phyloP scores from a whole-genome alignment of 176 grass and related monocot species.

The Paspalum notatum region DNA sequence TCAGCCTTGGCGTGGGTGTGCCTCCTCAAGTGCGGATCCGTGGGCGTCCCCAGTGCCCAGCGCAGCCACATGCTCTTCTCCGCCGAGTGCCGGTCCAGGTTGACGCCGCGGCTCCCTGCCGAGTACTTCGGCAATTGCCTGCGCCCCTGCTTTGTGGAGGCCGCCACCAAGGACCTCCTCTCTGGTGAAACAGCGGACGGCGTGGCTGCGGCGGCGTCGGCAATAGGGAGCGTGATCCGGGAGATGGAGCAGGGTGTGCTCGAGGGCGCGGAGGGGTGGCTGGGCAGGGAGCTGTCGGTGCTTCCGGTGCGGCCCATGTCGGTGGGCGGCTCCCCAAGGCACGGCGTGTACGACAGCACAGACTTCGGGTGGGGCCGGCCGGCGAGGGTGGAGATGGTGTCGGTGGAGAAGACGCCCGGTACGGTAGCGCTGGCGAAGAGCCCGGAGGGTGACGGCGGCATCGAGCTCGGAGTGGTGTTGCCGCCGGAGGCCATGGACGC shows the following conservation, averaged over 20 bases:
- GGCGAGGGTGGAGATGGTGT: conserved; percentile 60
- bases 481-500: conserved; percentile 41
- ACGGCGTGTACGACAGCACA: conserved; percentile 30
- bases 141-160: conserved; percentile 47
- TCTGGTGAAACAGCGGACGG: conserved; percentile 3
- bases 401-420: conserved; percentile 54
- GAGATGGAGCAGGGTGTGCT: conserved; percentile 36
- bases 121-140: conserved; percentile 64
- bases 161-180: conserved; percentile 29
- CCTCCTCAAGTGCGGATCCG: conserved; percentile 36
- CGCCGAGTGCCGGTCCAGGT: conserved; percentile 35
- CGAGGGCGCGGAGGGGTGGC: conserved; percentile 37
- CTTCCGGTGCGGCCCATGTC: conserved; percentile 34
- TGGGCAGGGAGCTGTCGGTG: conserved; percentile 26
- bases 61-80: conserved; percentile 37
- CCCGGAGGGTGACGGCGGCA: conserved; percentile 37
- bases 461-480: conserved; percentile 60
- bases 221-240: conserved; percentile 44
- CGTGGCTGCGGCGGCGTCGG: conserved; percentile 23
- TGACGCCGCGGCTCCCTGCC: conserved; percentile 31
- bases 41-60: neutral
- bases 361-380: conserved; percentile 59
- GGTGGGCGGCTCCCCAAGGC: conserved; percentile 41
- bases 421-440: conserved; percentile 55
- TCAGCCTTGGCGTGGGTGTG: conserved; percentile 53